Conservation (phyloP, 306 rosid genomes). For the Casuarina equisetifolia region DNA sequence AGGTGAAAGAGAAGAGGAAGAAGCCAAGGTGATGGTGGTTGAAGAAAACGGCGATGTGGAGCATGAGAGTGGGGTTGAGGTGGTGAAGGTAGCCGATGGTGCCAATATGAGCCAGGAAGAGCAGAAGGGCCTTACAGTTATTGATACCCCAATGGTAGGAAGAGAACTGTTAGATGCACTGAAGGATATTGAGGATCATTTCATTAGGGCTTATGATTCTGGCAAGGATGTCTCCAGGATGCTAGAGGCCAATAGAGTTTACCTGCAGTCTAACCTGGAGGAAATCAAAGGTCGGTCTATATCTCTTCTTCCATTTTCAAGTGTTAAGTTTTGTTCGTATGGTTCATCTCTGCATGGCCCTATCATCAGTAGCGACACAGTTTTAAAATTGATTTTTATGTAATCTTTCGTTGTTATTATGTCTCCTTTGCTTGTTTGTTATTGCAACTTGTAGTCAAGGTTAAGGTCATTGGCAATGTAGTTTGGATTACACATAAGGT, state of each 20-base stretch:
- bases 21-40: conserved; percentile 38
- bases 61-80: conserved; percentile 43
- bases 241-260: conserved; percentile 87
- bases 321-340: background rate
- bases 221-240: conserved; percentile 77
- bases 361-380: conserved; percentile 9
- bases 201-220: conserved; percentile 73
- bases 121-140: conserved; percentile 55
- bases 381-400: conserved; percentile 9
- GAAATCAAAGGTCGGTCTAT: conserved; percentile 72
- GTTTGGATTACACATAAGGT: background rate
- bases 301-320: background rate
- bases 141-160: conserved; percentile 73
- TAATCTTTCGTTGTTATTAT: background rate
- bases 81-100: conserved; percentile 41
- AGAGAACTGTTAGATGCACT: conserved; percentile 91
- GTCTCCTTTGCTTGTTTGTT: background rate
- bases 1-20: conserved; percentile 47
- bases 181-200: conserved; percentile 76
- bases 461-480: conserved; percentile 4
- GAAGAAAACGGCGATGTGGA: conserved; percentile 45
- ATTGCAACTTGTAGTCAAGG: background rate
- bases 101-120: conserved; percentile 43
- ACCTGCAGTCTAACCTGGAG: conserved; percentile 79
- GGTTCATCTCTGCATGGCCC: conserved; percentile 5